These are phyloP conservation scores for Claviceps sp. DNA, from an alignment of 2,329 filamentous ascomycete species.

Conservation along the genomic window DNA sequence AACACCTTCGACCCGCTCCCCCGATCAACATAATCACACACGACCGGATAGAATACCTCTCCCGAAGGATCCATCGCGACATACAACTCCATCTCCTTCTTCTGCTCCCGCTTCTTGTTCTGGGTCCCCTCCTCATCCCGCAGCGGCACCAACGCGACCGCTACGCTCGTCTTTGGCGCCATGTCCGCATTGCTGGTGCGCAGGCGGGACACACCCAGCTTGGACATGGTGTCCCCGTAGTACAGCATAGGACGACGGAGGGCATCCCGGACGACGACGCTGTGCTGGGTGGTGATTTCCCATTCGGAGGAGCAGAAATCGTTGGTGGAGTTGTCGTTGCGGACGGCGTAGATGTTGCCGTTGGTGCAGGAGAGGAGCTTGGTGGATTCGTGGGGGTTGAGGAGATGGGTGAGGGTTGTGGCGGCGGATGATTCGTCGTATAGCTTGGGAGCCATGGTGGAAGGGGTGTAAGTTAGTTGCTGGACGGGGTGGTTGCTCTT, in stretches of 20 bases:
- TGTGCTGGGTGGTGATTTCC: slow-evolving; percentile 7
- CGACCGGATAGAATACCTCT: slow-evolving; percentile 15
- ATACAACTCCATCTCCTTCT: slow-evolving; percentile 7
- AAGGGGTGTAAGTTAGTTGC: no score
- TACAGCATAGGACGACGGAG: slow-evolving; percentile 18
- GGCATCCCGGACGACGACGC: slow-evolving; percentile 13
- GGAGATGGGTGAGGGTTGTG: slow-evolving; percentile 11
- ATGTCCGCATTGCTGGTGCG: slow-evolving; percentile 10
- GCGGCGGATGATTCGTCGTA: slow-evolving; percentile 11
- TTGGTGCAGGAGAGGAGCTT: slow-evolving; percentile 19
- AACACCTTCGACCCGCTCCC: slow-evolving; percentile 14
- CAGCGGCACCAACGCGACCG: slow-evolving; percentile 10
- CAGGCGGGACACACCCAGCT: slow-evolving; percentile 18
- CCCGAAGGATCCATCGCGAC: slow-evolving; percentile 10
- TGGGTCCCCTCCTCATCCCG: slow-evolving; percentile 2
- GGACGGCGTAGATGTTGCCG: slow-evolving; percentile 20
- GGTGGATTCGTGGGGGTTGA: slow-evolving; percentile 9
- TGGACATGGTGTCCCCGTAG: slow-evolving; percentile 20
- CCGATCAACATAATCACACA: slow-evolving; percentile 15
- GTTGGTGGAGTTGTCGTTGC: slow-evolving; percentile 9
- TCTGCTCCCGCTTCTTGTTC: neutral
- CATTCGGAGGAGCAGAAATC: slow-evolving; percentile 13
- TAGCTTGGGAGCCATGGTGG: neutral
- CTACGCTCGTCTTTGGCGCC: slow-evolving; percentile 9
- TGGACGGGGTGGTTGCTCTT: no score